Percentiles rank a stretch among this genome's conserved stretches.
phyloP scores from a whole-genome alignment of 139 green algal genomes.

The Volvox africanus region DNA sequence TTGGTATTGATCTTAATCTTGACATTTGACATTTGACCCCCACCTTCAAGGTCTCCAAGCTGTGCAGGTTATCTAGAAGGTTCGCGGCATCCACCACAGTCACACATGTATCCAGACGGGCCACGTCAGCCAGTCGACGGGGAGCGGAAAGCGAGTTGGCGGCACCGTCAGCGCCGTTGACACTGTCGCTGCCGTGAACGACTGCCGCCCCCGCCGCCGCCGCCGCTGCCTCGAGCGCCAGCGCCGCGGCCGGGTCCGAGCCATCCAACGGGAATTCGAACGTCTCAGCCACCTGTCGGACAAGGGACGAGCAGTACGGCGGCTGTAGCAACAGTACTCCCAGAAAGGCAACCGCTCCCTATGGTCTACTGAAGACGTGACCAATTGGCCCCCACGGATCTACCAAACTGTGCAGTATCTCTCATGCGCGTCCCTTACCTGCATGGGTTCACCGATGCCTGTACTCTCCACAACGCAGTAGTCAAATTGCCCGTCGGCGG shows the following conservation, averaged over 20 bases:
- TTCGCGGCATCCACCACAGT: constrained; percentile 81
- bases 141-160: background rate
- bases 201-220: constrained; percentile 1
- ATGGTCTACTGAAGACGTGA: too few species aligned
- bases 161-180: background rate
- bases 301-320: too few species aligned
- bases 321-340: too few species aligned
- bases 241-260: constrained; percentile 10
- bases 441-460: constrained; percentile 82
- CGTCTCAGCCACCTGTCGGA: constrained; percentile 73
- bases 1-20: too few species aligned
- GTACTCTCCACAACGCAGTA: constrained; percentile 87
- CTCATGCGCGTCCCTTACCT: constrained; percentile 43
- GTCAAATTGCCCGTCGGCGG: constrained; percentile 71
- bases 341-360: too few species aligned
- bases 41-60: constrained; percentile 57
- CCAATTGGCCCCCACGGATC: too few species aligned
- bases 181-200: background rate
- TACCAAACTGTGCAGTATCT: too few species aligned
- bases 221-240: constrained; percentile 35
- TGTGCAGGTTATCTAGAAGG: constrained; percentile 66
- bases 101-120: constrained; percentile 76
- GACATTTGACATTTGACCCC: too few species aligned
- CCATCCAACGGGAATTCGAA: constrained; percentile 66
- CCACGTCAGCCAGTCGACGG: constrained; percentile 61